phyloP scores from a whole-genome alignment of 2,329 filamentous ascomycete species.

The Exophiala mesophila region DNA sequence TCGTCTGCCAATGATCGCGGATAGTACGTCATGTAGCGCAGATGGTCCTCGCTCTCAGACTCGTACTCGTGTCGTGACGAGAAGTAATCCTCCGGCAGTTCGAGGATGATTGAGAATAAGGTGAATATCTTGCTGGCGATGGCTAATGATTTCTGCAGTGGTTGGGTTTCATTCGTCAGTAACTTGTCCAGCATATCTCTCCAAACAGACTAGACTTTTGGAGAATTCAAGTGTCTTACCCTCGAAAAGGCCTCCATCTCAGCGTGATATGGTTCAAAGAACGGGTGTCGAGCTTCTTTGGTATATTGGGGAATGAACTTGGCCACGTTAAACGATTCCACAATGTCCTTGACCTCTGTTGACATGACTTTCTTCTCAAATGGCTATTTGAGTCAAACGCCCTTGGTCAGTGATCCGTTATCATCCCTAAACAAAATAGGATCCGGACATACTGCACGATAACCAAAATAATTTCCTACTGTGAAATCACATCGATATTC shows the following conservation, averaged over 20 bases:
- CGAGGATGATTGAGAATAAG: slow-evolving; percentile 55
- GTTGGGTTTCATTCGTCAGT: too few species aligned
- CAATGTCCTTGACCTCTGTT: slow-evolving; percentile 49
- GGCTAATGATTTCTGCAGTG: slow-evolving; percentile 5
- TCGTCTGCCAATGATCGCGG: slow-evolving; percentile 46
- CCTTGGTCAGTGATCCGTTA: neutral
- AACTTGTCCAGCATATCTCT: too few species aligned
- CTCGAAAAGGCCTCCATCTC: slow-evolving; percentile 54
- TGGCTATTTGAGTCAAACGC: neutral
- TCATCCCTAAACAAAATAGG: too few species aligned
- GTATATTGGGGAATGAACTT: slow-evolving; percentile 49
- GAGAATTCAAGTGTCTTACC: slow-evolving; percentile 9
- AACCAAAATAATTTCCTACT: slow-evolving; percentile 55
- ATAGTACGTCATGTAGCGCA: slow-evolving; percentile 57
- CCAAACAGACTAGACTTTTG: neutral
- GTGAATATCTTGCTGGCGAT: slow-evolving; percentile 37
- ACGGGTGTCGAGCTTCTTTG: slow-evolving; percentile 42
- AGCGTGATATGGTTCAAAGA: slow-evolving; percentile 46
- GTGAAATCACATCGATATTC: slow-evolving; percentile 50
- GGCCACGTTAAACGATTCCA: slow-evolving; percentile 57
- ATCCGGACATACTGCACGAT: slow-evolving; percentile 44
- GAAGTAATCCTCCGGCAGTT: slow-evolving; percentile 54
- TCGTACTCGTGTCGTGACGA: slow-evolving; percentile 54
- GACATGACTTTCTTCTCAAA: slow-evolving; percentile 27
- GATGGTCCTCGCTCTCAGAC: slow-evolving; percentile 51